These are phyloP conservation scores for Ceriops tagal DNA, from an alignment of 345 rosid genomes.

Conservation along the genomic window DNA sequence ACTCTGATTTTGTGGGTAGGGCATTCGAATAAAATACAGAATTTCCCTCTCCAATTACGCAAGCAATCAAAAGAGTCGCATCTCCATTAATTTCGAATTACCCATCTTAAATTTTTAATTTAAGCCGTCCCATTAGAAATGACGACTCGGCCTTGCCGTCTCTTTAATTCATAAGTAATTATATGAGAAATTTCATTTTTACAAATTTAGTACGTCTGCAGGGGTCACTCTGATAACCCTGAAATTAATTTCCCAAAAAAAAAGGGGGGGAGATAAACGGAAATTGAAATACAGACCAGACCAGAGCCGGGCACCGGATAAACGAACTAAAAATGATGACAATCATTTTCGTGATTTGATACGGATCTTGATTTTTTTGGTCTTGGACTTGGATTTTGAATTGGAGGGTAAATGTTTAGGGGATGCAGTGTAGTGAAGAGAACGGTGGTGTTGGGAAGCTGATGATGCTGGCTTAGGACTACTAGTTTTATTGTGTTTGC, in stretches of 20 bases:
- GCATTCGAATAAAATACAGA: too few relatives aligned
- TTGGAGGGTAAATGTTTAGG: slow-evolving; percentile 10
- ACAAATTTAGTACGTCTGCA: not conserved
- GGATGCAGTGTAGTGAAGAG: slow-evolving; percentile 13
- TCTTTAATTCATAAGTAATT: not conserved
- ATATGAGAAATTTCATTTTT: not conserved
- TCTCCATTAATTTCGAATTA: too few relatives aligned
- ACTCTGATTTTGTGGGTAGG: too few relatives aligned
- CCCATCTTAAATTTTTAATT: not conserved
- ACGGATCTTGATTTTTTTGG: not conserved
- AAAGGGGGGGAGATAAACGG: not conserved
- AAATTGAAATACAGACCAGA: too few relatives aligned
- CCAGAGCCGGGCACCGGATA: not conserved
- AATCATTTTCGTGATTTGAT: slow-evolving; percentile 24
- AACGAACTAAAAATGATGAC: not conserved
- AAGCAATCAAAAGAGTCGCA: too few relatives aligned
- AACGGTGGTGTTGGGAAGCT: slow-evolving; percentile 17
- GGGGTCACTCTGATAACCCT: slow-evolving; percentile 1
- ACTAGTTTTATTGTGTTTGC: slow-evolving; percentile 2
- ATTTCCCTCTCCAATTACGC: too few relatives aligned
- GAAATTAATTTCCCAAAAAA: not conserved
- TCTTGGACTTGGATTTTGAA: slow-evolving; percentile 39
- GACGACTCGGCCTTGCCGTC: not conserved
- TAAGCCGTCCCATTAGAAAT: not conserved
- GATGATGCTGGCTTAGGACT: not conserved